phyloP scores from a whole-genome alignment of 2,329 filamentous ascomycete species.

The Colletotrichum graminicola region DNA sequence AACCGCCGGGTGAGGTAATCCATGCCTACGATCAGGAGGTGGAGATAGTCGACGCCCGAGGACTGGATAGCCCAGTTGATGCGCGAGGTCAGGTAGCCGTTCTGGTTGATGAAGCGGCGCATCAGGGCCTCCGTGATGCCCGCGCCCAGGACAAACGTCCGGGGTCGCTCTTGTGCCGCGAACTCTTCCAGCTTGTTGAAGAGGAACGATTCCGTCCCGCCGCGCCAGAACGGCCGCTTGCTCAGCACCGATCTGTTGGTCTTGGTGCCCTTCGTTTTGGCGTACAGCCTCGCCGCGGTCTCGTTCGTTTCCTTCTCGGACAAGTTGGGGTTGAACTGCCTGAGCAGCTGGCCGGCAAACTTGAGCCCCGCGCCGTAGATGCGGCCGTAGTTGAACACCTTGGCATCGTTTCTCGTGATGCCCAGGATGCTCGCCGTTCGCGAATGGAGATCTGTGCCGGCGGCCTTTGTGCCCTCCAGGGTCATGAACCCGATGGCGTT shows the following conservation, averaged over 20 bases:
- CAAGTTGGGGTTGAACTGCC: slow-evolving; percentile 91
- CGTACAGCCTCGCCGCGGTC: slow-evolving; percentile 85
- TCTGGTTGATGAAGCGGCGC: slow-evolving; percentile 86
- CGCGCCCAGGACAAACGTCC: slow-evolving; percentile 92
- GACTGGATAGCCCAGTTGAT: slow-evolving; percentile 99
- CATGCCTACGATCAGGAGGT: slow-evolving; percentile 93
- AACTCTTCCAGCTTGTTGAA: slow-evolving; percentile 99
- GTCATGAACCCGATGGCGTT: slow-evolving; percentile 99
- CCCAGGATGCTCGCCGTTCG: slow-evolving; percentile 92
- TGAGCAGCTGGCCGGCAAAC: slow-evolving; percentile 88
- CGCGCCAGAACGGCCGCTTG: slow-evolving; percentile 89
- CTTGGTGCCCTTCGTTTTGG: slow-evolving; percentile 89
- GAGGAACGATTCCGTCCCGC: slow-evolving; percentile 96
- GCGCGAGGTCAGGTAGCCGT: slow-evolving; percentile 92
- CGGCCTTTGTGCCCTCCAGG: slow-evolving; percentile 92
- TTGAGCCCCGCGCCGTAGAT: slow-evolving; percentile 98
- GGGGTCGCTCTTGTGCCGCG: slow-evolving; percentile 90
- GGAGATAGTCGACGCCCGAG: slow-evolving; percentile 95
- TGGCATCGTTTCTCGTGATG: slow-evolving; percentile 94
- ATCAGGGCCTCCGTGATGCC: slow-evolving; percentile 97
- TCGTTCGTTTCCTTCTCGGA: slow-evolving; percentile 82
- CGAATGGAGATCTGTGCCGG: slow-evolving; percentile 93
- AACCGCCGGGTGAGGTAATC: slow-evolving; percentile 90
- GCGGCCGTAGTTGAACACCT: slow-evolving; percentile 98
- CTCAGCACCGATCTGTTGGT: slow-evolving; percentile 79